phyloP scores from a whole-genome alignment of 805 yeast genomes.

The Candida tammaniensis region DNA sequence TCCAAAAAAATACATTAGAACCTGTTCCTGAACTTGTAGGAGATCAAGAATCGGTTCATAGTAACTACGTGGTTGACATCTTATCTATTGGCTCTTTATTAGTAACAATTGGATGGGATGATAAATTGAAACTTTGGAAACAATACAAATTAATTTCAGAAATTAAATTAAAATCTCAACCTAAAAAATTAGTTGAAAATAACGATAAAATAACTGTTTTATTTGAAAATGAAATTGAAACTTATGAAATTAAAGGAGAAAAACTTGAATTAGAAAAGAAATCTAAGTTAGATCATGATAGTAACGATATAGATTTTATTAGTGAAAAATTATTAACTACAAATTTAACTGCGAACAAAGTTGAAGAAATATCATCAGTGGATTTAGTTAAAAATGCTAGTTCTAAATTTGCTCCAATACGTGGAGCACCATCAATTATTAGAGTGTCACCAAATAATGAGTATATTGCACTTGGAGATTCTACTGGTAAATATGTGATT shows the following conservation, averaged over 20 bases:
- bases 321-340: conserved; percentile 26
- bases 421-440: conserved; percentile 41
- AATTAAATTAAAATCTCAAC: conserved; percentile 24
- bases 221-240: conserved; percentile 28
- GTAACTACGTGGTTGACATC: conserved; percentile 64
- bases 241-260: conserved; percentile 13
- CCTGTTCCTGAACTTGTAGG: conserved; percentile 27
- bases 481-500: conserved; percentile 79
- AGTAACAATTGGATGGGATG: conserved; percentile 87
- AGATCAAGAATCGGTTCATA: conserved; percentile 40
- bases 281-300: conserved; percentile 18
- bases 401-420: conserved; percentile 56
- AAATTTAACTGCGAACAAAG: conserved; percentile 26
- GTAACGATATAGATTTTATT: conserved; percentile 24
- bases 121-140: conserved; percentile 50
- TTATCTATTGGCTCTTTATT: conserved; percentile 22
- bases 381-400: conserved; percentile 50
- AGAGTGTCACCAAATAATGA: conserved; percentile 69
- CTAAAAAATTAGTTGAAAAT: conserved; percentile 31
- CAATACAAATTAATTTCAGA: conserved; percentile 11
- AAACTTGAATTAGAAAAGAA: conserved; percentile 14
- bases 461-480: conserved; percentile 81
- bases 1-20: conserved; percentile 14
- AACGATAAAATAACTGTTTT: conserved; percentile 27
- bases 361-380: conserved; percentile 23